Conservation (phyloP, 495 filamentous ascomycete species). For the Evernia prunastri region DNA sequence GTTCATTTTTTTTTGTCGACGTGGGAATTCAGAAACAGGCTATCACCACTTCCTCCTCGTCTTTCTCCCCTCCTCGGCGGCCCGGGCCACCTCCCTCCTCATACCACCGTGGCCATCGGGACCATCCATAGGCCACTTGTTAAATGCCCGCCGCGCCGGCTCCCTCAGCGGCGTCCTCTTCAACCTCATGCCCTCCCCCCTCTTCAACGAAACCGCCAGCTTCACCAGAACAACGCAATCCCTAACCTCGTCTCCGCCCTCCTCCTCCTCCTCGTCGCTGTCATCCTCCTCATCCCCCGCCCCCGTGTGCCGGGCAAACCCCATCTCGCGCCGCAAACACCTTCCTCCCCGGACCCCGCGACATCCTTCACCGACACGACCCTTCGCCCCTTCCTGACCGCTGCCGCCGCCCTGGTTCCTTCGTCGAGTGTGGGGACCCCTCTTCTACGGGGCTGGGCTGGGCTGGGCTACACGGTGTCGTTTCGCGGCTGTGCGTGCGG, state of each 20-base stretch:
- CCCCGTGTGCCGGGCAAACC: slow-evolving; percentile 41
- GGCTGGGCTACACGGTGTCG: slow-evolving; percentile 47
- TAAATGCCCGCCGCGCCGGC: slow-evolving; percentile 6
- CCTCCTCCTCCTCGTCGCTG: slow-evolving; percentile 30
- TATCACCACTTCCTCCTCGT: slow-evolving; percentile 10
- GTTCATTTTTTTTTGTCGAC: not conserved
- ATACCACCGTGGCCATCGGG: slow-evolving; percentile 7
- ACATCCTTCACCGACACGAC: slow-evolving; percentile 45
- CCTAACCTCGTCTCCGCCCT: not conserved
- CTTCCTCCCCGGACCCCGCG: slow-evolving; percentile 45
- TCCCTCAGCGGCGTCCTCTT: slow-evolving; percentile 7
- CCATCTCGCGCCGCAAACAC: slow-evolving; percentile 35
- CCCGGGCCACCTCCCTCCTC: slow-evolving; percentile 2
- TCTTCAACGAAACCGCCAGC: not conserved
- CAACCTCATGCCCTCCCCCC: slow-evolving; percentile 6
- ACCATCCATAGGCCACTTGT: slow-evolving; percentile 14
- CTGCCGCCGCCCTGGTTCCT: slow-evolving; percentile 50
- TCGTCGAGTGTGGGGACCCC: slow-evolving; percentile 48
- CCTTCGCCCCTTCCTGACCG: slow-evolving; percentile 49
- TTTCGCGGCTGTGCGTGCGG: slow-evolving; percentile 45
- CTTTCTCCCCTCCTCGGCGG: slow-evolving; percentile 4
- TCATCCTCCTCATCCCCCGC: slow-evolving; percentile 43
- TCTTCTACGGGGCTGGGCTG: too few species aligned
- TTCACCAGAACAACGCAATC: slow-evolving; percentile 6
- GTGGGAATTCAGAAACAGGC: not conserved